Percentiles rank a stretch among this genome's conserved stretches.
phyloP scores from a whole-genome alignment of 2,329 filamentous ascomycete species.

The Chaetomiaceae sp. region DNA sequence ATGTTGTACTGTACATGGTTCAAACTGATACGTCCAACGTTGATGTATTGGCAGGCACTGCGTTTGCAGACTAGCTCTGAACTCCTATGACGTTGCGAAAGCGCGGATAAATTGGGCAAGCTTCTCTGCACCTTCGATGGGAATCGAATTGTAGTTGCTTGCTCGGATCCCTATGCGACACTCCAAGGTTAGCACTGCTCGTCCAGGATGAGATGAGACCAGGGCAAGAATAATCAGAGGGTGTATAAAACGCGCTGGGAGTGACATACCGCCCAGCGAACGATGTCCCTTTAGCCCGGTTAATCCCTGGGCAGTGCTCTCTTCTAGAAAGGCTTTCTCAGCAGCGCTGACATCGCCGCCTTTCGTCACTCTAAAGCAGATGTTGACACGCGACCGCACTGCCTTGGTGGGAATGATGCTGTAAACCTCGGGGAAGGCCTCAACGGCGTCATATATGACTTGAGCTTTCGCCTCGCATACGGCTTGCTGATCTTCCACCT shows the following conservation, averaged over 20 bases:
- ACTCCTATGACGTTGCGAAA: no score
- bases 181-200: no score
- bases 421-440: conserved; percentile 70
- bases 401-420: conserved; percentile 69
- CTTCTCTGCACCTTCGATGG: conserved; percentile 62
- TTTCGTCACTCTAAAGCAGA: conserved; percentile 75
- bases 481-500: conserved; percentile 71
- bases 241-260: no score
- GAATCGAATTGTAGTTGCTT: conserved; percentile 85
- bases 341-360: conserved; percentile 59
- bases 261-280: conserved; percentile 75
- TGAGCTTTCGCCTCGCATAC: conserved; percentile 70
- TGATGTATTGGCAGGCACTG: no score
- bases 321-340: conserved; percentile 76
- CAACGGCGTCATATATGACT: conserved; percentile 72
- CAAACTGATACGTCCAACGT: no score
- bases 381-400: conserved; percentile 85
- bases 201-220: no score
- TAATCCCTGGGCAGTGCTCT: conserved; percentile 63
- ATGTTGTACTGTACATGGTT: no score
- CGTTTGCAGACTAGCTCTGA: no score
- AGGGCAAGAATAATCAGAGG: no score
- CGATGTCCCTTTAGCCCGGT: conserved; percentile 86
- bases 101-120: conserved; percentile 58
- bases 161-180: no score